Conservation (phyloP, 345 rosid genomes). For the Firmiana major region DNA sequence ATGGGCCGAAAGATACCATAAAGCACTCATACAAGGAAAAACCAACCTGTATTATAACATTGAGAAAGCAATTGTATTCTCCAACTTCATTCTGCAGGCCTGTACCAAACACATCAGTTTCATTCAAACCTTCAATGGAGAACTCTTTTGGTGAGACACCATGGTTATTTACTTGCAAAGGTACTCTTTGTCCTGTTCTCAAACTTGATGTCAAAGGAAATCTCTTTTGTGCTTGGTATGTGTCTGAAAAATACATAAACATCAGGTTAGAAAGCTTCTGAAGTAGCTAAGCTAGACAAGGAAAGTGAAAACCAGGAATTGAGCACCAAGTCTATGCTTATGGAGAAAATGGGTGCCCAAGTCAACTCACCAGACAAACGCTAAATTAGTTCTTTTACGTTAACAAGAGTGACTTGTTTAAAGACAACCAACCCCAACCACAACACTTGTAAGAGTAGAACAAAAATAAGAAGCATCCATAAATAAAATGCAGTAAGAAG, state of each 20-base stretch:
- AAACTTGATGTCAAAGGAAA: constrained; percentile 35
- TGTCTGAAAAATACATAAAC: constrained; percentile 40
- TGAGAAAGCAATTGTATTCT: constrained; percentile 95
- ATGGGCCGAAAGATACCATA: neutral
- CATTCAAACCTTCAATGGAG: constrained; percentile 27
- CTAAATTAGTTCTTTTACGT: neutral
- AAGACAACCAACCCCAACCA: neutral
- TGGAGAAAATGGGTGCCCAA: too few species aligned
- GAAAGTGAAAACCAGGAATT: neutral
- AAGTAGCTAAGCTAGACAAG: neutral
- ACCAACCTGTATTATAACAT: constrained; percentile 92
- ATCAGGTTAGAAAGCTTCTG: constrained; percentile 13
- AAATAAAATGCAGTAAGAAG: constrained; percentile 10
- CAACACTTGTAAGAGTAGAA: constrained; percentile 4
- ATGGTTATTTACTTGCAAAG: constrained; percentile 29
- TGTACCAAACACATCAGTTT: constrained; percentile 55
- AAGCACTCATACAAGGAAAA: neutral
- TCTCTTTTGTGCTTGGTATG: constrained; percentile 53
- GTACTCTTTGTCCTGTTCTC: constrained; percentile 24
- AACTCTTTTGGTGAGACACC: constrained; percentile 35
- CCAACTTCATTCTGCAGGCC: constrained; percentile 95
- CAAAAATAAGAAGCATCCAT: neutral
- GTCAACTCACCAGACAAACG: neutral
- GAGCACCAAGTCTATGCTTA: neutral
- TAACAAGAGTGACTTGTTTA: neutral